Base-by-base conservation (phyloP, 176 grass and related monocot genomes). In the Zizania latifolia region DNA sequence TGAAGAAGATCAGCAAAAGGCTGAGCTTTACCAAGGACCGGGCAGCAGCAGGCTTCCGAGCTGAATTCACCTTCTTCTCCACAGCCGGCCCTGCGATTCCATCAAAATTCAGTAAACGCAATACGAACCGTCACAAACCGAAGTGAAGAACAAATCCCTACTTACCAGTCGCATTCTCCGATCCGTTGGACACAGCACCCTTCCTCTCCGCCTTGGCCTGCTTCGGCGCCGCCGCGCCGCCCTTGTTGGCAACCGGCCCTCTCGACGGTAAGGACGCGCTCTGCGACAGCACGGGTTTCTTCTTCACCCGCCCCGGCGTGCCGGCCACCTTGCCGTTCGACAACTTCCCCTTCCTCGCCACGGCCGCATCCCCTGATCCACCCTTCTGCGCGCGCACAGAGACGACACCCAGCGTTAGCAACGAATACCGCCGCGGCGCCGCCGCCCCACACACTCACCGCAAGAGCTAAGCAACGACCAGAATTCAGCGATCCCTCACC, bases 181-280 rank as follows among this genome's bases (percentile, higher is more conserved):
- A 78, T 65, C 78, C 81, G 82, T 91, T 92, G 21, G 86, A 17
- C 48, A 72, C 34, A 21, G 31, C 65, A 26, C 21, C 61, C 78
- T 84, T 89, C 67, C 26, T 73, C 44, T 81, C 86, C 78, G 74
- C 21, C 68, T 85, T 94, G 27, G 40, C 29, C 13, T 76, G 91
- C 75, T 87, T 94, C 24, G 22, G 8, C 2, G 43, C 60, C 6
- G n/a, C 58, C 2, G 48, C 14, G 6, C 6, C 50, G 36, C 22
- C 62, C 68, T 89, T 92, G 60, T 27, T 90, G 15, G 53, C 19
- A 34, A 22, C 40, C n/a, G 78, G 21, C n/a, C 48, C 81, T 76
- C 70, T 77, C 7, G 94, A 68, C 53, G 84, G 78, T 60, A 86
- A 87, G 7, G 94, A 93, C 27, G 81, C n/a, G 78, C 91, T 97